Percentiles rank a stretch among this genome's conserved stretches.
phyloP scores from a whole-genome alignment of 352 stramenopile species.

The Phytophthora niederhauseri region DNA sequence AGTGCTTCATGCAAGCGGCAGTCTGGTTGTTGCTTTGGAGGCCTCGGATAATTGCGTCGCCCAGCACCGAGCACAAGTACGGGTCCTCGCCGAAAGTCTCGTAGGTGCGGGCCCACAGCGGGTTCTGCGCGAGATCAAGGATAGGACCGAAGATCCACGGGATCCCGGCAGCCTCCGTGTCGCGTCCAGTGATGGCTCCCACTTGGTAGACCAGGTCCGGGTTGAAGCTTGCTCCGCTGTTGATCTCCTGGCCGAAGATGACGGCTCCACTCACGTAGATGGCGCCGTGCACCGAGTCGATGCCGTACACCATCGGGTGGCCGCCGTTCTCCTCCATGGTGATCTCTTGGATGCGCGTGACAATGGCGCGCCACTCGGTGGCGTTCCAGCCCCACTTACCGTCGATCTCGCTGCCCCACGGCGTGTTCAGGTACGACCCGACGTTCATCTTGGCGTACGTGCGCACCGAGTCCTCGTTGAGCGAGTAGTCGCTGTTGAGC shows the following conservation, averaged over 20 bases:
- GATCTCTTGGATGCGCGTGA: conserved; percentile 82
- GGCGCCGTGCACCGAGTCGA: conserved; percentile 93
- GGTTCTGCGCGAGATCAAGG: conserved; percentile 82
- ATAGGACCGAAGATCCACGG: conserved; percentile 92
- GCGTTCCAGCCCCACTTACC: conserved; percentile 56
- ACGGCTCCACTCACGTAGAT: conserved; percentile 86
- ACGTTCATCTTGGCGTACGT: conserved; percentile 78
- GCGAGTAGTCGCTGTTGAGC: conserved; percentile 57
- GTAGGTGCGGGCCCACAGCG: conserved; percentile 88
- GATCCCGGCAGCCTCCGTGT: conserved; percentile 89
- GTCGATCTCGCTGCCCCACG: conserved; percentile 31
- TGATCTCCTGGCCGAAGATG: conserved; percentile 91
- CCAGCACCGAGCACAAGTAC: conserved; percentile 76
- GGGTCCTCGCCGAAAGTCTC: conserved; percentile 95
- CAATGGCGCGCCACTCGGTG: conserved; percentile 70
- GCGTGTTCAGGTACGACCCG: conserved; percentile 89
- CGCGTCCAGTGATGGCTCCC: conserved; percentile 73
- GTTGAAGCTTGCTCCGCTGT: conserved; percentile 91
- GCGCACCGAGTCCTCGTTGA: conserved; percentile 67
- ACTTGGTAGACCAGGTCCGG: conserved; percentile 67
- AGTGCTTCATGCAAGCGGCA: conserved; percentile 89
- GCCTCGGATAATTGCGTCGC: conserved; percentile 67
- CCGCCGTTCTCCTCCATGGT: conserved; percentile 64
- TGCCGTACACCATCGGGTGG: conserved; percentile 82
- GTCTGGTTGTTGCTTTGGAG: conserved; percentile 75